These are phyloP conservation scores for Neurospora sp. DNA, from an alignment of 2,329 filamentous ascomycete genomes.

Conservation along the genomic window DNA sequence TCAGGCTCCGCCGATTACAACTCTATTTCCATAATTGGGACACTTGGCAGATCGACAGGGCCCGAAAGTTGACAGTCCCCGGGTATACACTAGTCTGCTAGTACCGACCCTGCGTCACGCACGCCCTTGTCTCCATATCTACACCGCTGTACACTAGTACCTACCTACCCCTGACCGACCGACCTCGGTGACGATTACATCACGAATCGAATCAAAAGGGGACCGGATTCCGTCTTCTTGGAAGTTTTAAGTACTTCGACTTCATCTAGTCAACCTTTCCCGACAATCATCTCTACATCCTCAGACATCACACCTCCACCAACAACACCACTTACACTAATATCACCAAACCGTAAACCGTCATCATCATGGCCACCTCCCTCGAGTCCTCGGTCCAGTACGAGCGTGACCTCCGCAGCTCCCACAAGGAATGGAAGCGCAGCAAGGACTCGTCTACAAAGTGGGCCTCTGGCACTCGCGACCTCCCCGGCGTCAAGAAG, in stretches of 20 bases:
- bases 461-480: constrained; percentile 31
- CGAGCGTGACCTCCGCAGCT: constrained; percentile 35
- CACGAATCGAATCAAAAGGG: background rate
- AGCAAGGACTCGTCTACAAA: constrained; percentile 32
- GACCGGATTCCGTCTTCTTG: background rate
- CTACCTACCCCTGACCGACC: background rate
- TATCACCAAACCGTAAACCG: background rate
- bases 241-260: constrained; percentile 4
- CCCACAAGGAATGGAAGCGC: constrained; percentile 33
- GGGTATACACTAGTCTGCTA: background rate
- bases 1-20: background rate
- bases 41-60: background rate
- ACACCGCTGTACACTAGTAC: background rate
- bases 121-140: background rate
- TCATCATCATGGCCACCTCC: constrained; percentile 17
- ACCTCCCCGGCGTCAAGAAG: constrained; percentile 19
- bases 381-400: constrained; percentile 19
- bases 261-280: background rate
- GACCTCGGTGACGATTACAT: background rate
- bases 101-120: background rate
- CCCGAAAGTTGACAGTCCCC: background rate
- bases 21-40: background rate
- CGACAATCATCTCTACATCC: background rate
- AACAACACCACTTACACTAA: background rate
- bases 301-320: background rate